These are phyloP conservation scores for Penstemon barbatus DNA, from an alignment of 257 asterid genomes.

Conservation along the genomic window DNA sequence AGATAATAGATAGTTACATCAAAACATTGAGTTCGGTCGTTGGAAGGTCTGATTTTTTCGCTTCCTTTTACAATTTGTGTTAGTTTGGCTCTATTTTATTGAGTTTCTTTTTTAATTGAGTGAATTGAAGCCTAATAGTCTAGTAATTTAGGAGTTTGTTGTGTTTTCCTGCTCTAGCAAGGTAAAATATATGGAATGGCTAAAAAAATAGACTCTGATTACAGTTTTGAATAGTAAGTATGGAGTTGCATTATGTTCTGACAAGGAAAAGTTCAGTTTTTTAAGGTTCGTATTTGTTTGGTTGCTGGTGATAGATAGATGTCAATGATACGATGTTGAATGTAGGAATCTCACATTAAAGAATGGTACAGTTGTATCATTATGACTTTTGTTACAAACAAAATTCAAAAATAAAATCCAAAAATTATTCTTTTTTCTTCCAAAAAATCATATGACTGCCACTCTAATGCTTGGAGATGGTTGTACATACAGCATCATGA, in stretches of 20 bases:
- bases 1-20: slow-evolving; percentile 70
- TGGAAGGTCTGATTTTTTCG: slow-evolving; percentile 59
- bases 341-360: background rate
- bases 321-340: background rate
- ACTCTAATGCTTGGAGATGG: background rate
- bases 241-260: background rate
- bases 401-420: too few relatives aligned
- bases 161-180: background rate
- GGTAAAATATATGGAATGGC: background rate
- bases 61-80: background rate
- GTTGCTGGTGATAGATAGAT: background rate
- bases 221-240: background rate
- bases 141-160: too few relatives aligned
- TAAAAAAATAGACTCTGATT: background rate
- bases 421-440: too few relatives aligned
- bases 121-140: too few relatives aligned
- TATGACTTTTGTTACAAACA: too few relatives aligned
- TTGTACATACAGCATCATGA: background rate
- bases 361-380: background rate
- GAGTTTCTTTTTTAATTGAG: background rate
- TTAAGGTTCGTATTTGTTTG: background rate
- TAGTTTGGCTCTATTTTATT: background rate
- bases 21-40: slow-evolving; percentile 68
- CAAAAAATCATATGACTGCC: background rate
- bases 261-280: background rate